phyloP scores from a whole-genome alignment of 1,139 yeast species.

The Yamadazyma atlantica region DNA sequence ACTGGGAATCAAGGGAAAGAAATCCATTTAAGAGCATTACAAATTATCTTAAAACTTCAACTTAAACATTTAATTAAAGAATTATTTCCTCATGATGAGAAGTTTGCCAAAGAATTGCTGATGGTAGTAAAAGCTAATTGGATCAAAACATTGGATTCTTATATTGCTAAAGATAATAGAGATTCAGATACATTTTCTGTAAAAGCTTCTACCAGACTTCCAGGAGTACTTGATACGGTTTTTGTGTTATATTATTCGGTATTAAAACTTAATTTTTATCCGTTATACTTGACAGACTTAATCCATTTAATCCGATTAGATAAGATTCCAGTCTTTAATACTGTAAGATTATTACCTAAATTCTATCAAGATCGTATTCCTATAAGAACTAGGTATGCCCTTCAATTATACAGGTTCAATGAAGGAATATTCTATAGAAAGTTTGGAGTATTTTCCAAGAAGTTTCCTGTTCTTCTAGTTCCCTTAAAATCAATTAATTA shows the following conservation, averaged over 20 bases:
- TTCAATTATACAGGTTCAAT: slow-evolving; percentile 6
- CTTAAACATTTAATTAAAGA: slow-evolving; percentile 28
- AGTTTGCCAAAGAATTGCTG: slow-evolving; percentile 26
- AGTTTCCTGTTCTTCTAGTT: slow-evolving; percentile 10
- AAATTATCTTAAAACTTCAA: slow-evolving; percentile 53
- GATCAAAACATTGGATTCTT: slow-evolving; percentile 34
- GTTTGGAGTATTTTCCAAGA: neutral
- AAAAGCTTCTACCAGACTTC: slow-evolving; percentile 18
- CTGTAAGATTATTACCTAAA: slow-evolving; percentile 22
- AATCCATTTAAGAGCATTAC: slow-evolving; percentile 52
- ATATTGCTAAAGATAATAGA: slow-evolving; percentile 11
- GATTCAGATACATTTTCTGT: slow-evolving; percentile 12
- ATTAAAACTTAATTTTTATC: slow-evolving; percentile 31
- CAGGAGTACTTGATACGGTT: slow-evolving; percentile 29
- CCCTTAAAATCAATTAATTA: slow-evolving; percentile 9
- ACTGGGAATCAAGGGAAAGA: slow-evolving; percentile 56
- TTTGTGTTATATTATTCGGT: slow-evolving; percentile 40
- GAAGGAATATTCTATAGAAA: neutral
- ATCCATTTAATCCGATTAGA: slow-evolving; percentile 30
- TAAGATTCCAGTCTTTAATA: slow-evolving; percentile 38
- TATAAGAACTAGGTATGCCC: neutral
- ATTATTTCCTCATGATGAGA: slow-evolving; percentile 6
- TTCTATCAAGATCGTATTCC: slow-evolving; percentile 5
- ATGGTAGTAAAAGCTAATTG: slow-evolving; percentile 51
- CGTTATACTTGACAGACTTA: slow-evolving; percentile 38